Evolutionary conservation across 2,329 filamentous ascomycete genomes (phyloP), one percentile per base, ranked within the genome.

Genomic region (Tolypocladium nubicola): DNA sequence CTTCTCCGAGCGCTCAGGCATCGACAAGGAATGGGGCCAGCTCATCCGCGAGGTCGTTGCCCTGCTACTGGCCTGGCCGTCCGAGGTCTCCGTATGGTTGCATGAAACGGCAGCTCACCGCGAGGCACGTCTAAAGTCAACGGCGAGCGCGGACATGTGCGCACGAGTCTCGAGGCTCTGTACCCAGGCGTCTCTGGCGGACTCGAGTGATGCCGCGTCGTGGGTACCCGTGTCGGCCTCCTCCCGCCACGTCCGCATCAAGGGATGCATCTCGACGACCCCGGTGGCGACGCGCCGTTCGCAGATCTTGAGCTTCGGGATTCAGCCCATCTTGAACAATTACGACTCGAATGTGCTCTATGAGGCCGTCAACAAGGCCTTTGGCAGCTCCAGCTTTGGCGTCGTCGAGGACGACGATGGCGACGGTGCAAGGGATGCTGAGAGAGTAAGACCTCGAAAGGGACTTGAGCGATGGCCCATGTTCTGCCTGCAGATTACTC

Each of bases 391-490:
- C 0, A 83, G 78, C 58, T 99, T 97, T 72, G 90, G 90, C 0
- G 71, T 76, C 0, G 70, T 76, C 4, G 84, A 86, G 23, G 77
- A 80, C 1, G 65, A 68, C 3, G 55, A 45, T 21, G 7, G 68
- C 71, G 43, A 71, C 71, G 37, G 63, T 64, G 4, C 73, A 76
- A 19, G 70, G 67, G 52, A 63, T 1, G 35, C 35, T 39, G 58
- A 55, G 84, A 58, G 62, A 81, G 26, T 61, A 41, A 83, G 77
- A 65, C 71, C 72, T 14, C 79, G 76, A 49, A 93, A 89, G 67
- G 79, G 84, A 0, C 75, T 92, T 11, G 90, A 97, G 65, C 81
- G 84, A 54, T 94, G 90, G 85, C 91, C 93, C 0, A 93, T 93
- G 85, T 97, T 96, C 65, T 88, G 86, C 64, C 73, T 97, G n/a